Base-by-base conservation (phyloP, 495 filamentous ascomycete genomes). In the Hamigera avellanea region DNA sequence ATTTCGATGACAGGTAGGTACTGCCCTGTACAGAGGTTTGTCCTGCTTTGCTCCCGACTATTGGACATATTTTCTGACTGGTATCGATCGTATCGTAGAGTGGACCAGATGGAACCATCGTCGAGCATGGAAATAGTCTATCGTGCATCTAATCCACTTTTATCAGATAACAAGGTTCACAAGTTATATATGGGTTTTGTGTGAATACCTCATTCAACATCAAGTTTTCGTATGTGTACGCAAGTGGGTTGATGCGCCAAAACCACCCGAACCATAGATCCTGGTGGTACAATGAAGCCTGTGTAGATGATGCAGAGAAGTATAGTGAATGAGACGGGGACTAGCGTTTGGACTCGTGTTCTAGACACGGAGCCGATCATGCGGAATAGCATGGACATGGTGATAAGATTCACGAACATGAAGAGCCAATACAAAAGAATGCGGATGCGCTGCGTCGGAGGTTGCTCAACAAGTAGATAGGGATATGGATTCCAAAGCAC, bases 141-240 rank as follows among this genome's bases (percentile, higher is more conserved):
- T n/a, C n/a, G n/a, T n/a, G n/a, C n/a, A n/a, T n/a, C n/a, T n/a
- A n/a, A n/a, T n/a, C n/a, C n/a, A n/a, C n/a, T n/a, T n/a, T n/a
- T n/a, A n/a, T n/a, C n/a, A n/a, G n/a, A n/a, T n/a, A n/a, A n/a
- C n/a, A n/a, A n/a, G n/a, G n/a, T n/a, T n/a, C n/a, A n/a, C n/a
- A n/a, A n/a, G n/a, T n/a, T n/a, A n/a, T n/a, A n/a, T n/a, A n/a
- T n/a, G n/a, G n/a, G n/a, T n/a, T n/a, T n/a, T n/a, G n/a, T n/a
- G n/a, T n/a, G n/a, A n/a, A n/a, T n/a, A 84, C 80, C 46, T 87
- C 81, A 33, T 66, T 67, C 5, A 53, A 54, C n/a, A 68, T 45
- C 3, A 68, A 32, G n/a, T 53, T 48, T 36, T 68, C 64, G 33
- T 66, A 68, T 1, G 59, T 43, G 19, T 68, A 68, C 13, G 41